phyloP scores from a whole-genome alignment of 2,329 filamentous ascomycete genomes.

The Lanzia echinophila region DNA sequence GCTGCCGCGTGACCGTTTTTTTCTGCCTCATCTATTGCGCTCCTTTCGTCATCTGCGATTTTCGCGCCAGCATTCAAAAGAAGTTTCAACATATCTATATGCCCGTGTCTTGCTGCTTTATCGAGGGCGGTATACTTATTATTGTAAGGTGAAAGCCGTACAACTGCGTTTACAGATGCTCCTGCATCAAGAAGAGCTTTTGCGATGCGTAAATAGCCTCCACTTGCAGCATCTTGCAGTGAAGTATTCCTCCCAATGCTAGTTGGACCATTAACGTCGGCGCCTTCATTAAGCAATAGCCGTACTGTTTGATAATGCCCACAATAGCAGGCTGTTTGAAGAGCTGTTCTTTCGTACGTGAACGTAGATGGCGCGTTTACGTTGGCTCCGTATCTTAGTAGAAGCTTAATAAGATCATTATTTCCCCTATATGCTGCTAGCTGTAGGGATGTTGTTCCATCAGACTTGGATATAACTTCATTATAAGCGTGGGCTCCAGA shows the following conservation, averaged over 20 bases:
- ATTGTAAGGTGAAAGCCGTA: background rate
- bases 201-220: background rate
- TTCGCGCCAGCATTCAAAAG: background rate
- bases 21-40: background rate
- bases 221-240: background rate
- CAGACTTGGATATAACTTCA: background rate
- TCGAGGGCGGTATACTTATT: background rate
- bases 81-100: background rate
- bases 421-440: constrained; percentile 5
- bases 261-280: background rate
- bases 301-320: constrained; percentile 31
- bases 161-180: background rate
- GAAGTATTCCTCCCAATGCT: background rate
- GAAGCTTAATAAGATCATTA: constrained; percentile 3
- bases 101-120: background rate
- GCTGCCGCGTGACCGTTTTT: background rate
- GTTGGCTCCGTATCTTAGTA: constrained; percentile 21
- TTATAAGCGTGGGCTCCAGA: background rate
- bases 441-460: constrained; percentile 10
- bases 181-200: background rate
- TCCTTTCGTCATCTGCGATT: background rate
- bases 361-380: background rate
- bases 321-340: constrained; percentile 18
- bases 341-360: constrained; percentile 15
- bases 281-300: constrained; percentile 27